Evolutionary conservation across 2,329 filamentous ascomycete genomes (phyloP).

Genomic region (Penicillium sp.): DNA sequence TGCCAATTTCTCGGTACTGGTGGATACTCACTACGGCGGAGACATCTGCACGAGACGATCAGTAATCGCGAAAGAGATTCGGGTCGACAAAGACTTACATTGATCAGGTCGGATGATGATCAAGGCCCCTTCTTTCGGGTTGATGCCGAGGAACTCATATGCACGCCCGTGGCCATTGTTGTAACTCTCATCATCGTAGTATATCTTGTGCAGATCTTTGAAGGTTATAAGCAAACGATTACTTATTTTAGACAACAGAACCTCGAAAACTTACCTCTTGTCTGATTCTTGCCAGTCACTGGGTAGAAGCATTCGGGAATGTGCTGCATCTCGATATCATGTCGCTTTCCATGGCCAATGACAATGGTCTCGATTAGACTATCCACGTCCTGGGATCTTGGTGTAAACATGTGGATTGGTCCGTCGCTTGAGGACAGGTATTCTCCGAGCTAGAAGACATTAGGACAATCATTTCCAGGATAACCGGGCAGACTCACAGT

Average conservation of each 20-base stretch:
- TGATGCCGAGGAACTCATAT: conserved; percentile 58
- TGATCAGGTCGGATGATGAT: conserved; percentile 62
- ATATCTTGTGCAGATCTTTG: conserved; percentile 59
- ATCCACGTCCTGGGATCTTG: conserved; percentile 47
- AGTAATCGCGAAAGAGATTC: background rate
- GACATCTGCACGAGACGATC: conserved; percentile 31
- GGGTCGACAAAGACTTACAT: conserved; percentile 41
- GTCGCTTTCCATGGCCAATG: conserved; percentile 52
- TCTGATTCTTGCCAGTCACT: conserved; percentile 54
- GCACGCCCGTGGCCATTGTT: conserved; percentile 57
- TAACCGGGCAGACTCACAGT: conserved; percentile 34
- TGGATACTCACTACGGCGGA: conserved; percentile 38
- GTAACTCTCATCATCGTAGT: conserved; percentile 56
- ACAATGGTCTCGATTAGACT: conserved; percentile 59
- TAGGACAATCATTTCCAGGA: background rate
- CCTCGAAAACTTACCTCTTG: conserved; percentile 48
- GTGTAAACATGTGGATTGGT: conserved; percentile 47
- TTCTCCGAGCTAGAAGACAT: conserved; percentile 33
- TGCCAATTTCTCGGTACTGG: conserved; percentile 32
- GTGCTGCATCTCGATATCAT: conserved; percentile 50
- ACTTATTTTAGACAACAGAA: background rate
- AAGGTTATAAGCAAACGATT: background rate
- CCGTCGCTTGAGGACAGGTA: conserved; percentile 44
- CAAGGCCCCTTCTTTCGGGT: conserved; percentile 47
- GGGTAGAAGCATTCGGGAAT: conserved; percentile 60